Conservation (phyloP, 2,329 filamentous ascomycete species). For the Colletotrichum aenigma region DNA sequence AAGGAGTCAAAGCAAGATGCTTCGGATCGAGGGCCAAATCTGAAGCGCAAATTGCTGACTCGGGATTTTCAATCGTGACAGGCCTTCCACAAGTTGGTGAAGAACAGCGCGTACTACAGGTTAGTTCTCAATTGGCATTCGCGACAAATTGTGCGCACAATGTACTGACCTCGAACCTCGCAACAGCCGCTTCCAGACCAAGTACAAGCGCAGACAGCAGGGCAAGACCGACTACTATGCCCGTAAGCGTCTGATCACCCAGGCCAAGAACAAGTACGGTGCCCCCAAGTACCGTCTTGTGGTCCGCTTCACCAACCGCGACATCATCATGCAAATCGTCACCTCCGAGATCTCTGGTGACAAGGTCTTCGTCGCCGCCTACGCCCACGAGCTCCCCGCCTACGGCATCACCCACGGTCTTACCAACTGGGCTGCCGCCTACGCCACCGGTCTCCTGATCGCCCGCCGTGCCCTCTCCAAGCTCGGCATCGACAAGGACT, state of each 20-base stretch:
- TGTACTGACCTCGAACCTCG: background rate
- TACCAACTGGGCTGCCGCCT: conserved; percentile 99
- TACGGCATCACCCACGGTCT: conserved; percentile 99
- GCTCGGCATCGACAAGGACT: conserved; percentile 92
- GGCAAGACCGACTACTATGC: conserved; percentile 99
- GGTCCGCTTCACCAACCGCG: conserved; percentile 98
- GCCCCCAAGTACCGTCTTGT: conserved; percentile 99
- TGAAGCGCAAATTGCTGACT: conserved; percentile 99
- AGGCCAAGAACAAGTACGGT: conserved; percentile 99
- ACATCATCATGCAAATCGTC: conserved; percentile 98
- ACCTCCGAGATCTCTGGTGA: conserved; percentile 95
- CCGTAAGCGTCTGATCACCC: conserved; percentile 98
- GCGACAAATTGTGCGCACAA: background rate
- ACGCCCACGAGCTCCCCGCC: conserved; percentile 95
- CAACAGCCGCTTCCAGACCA: conserved; percentile 94
- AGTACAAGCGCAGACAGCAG: conserved; percentile 95
- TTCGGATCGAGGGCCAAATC: conserved; percentile 77
- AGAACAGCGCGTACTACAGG: conserved; percentile 99
- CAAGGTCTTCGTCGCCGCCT: conserved; percentile 93
- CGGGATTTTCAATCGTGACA: conserved; percentile 62
- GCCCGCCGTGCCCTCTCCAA: conserved; percentile 97
- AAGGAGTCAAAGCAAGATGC: conserved; percentile 95
- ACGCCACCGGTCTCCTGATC: conserved; percentile 94
- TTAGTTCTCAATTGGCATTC: conserved; percentile 51
- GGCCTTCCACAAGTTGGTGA: conserved; percentile 93